phyloP scores from a whole-genome alignment of 129 eudicot species.

The Gnaphalium uliginosum region DNA sequence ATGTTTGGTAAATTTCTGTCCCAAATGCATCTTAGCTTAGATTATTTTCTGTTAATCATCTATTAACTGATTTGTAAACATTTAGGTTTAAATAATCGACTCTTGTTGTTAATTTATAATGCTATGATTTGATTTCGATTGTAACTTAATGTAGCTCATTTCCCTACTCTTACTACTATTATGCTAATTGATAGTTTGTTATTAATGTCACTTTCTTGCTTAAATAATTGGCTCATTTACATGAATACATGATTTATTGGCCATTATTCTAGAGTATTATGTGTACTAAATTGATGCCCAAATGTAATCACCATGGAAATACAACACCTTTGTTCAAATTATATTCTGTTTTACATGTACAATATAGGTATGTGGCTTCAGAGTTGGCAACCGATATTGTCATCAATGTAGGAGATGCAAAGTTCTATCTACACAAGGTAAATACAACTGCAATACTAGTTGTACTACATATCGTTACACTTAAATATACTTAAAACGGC shows the following conservation, averaged over 20 bases:
- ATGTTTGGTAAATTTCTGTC: slow-evolving; percentile 60
- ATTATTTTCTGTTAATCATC: background rate
- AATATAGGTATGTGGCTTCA: slow-evolving; percentile 75
- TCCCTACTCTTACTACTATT: background rate
- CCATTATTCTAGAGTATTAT: background rate
- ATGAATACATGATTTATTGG: background rate
- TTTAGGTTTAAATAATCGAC: background rate
- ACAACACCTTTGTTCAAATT: slow-evolving; percentile 4
- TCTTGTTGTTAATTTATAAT: slow-evolving; percentile 1
- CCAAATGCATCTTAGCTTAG: slow-evolving; percentile 23
- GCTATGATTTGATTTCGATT: background rate
- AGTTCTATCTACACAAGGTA: slow-evolving; percentile 95
- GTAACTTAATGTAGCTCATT: background rate
- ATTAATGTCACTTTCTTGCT: background rate
- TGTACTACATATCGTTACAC: slow-evolving; percentile 7
- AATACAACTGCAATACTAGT: background rate
- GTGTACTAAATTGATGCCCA: slow-evolving; percentile 11
- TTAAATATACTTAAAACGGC: background rate
- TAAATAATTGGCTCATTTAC: background rate
- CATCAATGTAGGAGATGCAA: slow-evolving; percentile 72
- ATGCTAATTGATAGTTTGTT: background rate
- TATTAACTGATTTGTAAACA: background rate
- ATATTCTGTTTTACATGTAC: background rate
- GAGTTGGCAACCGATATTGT: slow-evolving; percentile 79
- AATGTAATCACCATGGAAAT: background rate